Evolutionary conservation across 495 filamentous ascomycete species (phyloP).

Genomic region (Pseudomonodictys pantanalensis): DNA sequence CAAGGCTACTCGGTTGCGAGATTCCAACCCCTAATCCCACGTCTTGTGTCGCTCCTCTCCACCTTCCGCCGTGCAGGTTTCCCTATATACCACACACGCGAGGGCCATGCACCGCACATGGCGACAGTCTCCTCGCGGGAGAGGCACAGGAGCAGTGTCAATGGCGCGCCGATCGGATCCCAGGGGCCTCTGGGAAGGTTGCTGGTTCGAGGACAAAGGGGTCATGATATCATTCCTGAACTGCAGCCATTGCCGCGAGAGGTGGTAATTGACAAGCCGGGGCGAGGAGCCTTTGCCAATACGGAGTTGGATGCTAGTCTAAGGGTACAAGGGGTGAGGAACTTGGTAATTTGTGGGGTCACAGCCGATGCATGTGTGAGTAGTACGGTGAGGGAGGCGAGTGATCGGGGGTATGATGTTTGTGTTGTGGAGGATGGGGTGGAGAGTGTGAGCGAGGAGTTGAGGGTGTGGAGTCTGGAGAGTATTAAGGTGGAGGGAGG

Average conservation of each 20-base stretch:
- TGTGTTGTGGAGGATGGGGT: slow-evolving; percentile 55
- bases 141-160: slow-evolving; percentile 53
- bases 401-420: slow-evolving; percentile 72
- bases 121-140: slow-evolving; percentile 59
- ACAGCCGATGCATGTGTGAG: slow-evolving; percentile 71
- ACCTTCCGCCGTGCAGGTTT: slow-evolving; percentile 40
- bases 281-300: slow-evolving; percentile 62
- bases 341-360: slow-evolving; percentile 64
- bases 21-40: slow-evolving; percentile 55
- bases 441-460: slow-evolving; percentile 49
- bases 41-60: slow-evolving; percentile 32
- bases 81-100: slow-evolving; percentile 65
- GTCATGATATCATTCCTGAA: slow-evolving; percentile 62
- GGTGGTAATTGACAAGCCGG: slow-evolving; percentile 67
- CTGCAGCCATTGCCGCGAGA: slow-evolving; percentile 55
- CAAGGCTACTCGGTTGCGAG: slow-evolving; percentile 59
- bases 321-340: slow-evolving; percentile 61
- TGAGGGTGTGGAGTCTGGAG: slow-evolving; percentile 52
- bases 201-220: slow-evolving; percentile 61
- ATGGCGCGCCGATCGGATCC: slow-evolving; percentile 58
- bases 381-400: slow-evolving; percentile 67
- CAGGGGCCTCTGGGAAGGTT: slow-evolving; percentile 61
- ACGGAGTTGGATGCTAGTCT: slow-evolving; percentile 63
- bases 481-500: slow-evolving; percentile 59
- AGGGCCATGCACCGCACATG: slow-evolving; percentile 64